These are phyloP conservation scores for Prosopis cineraria DNA, from an alignment of 306 rosid species.

Conservation along the genomic window DNA sequence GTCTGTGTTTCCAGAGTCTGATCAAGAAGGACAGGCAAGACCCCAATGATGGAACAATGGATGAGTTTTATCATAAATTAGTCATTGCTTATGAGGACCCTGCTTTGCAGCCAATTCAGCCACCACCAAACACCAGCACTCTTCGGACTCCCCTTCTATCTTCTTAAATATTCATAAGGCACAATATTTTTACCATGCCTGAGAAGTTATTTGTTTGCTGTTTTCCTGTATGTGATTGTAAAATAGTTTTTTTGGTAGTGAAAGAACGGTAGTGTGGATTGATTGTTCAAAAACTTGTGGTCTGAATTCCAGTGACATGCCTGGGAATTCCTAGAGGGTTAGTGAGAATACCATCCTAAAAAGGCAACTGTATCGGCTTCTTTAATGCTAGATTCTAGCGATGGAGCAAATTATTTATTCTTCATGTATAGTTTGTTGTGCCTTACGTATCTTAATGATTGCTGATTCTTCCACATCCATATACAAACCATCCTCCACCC, in stretches of 20 bases:
- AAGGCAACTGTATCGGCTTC: not conserved
- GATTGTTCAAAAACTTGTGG: not conserved
- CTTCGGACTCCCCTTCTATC: slow-evolving; percentile 64
- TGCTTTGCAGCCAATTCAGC: slow-evolving; percentile 62
- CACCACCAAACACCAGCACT: slow-evolving; percentile 45
- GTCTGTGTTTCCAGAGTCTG: slow-evolving; percentile 62
- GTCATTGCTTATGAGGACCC: slow-evolving; percentile 74
- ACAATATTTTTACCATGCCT: slow-evolving; percentile 11
- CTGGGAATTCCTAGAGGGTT: not conserved
- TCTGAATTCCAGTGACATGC: not conserved
- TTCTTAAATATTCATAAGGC: slow-evolving; percentile 30
- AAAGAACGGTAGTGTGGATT: not conserved
- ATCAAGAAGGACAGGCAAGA: slow-evolving; percentile 84
- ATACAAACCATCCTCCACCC: too few species aligned
- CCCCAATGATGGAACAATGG: slow-evolving; percentile 54
- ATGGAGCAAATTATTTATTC: not conserved
- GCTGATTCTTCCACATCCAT: not conserved
- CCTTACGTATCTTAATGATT: not conserved
- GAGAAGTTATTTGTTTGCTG: slow-evolving; percentile 2
- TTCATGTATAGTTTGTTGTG: not conserved
- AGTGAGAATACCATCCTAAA: not conserved
- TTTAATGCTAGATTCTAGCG: slow-evolving; percentile 25
- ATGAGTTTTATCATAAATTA: slow-evolving; percentile 60
- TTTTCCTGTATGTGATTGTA: slow-evolving; percentile 2
- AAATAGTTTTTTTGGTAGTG: not conserved